Evolutionary conservation across 768 basidiomycete genomes (phyloP), one percentile per base, ranked within the genome.

Genomic region (Dacryopinax primogenitus): DNA sequence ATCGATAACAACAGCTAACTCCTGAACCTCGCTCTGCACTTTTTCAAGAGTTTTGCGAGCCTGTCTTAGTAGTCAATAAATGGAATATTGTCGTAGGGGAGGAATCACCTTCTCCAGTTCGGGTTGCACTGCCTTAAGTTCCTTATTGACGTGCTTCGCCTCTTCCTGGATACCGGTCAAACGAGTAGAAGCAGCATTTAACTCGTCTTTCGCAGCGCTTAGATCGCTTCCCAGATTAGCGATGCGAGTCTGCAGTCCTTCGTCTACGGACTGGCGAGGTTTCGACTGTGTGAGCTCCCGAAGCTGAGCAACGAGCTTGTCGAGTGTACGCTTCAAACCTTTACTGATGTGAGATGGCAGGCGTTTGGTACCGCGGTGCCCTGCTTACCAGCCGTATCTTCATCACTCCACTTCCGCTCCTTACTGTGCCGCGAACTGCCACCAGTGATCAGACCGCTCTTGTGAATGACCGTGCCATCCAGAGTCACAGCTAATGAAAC

Each of bases 391-490:
- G 91, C 86, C 2, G 97, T 82, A 69, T 96, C 93, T 70, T 88
- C 88, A 73, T 98, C 95, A 66, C 95, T 91, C 87, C 92, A 97
- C 72, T 91, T 92, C 77, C 90, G 89, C 39, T 81, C 82, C n/a
- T 75, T 84, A 51, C 79, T 81, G 67, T 87, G 86, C 0, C 86
- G 82, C 70, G 91, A 90, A 61, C 84, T 80, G 30, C 96, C 96
- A 77, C 96, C 96, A 34, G 96, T 99, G 72, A 99, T 98, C 58
- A 95, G 77, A 67, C 96, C 96, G 69, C 91, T 93, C 78, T 94
- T 94, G 75, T 99, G 96, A 58, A 99, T 97, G 67, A 99, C 79
- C 1, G 94, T 98, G 0, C 96, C 96, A 45, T 98, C 94, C 44
- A 99, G 78, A 0, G 96, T 96, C 23, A 99, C 96, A 66, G 94